Evolutionary conservation across 2,329 filamentous ascomycete genomes (phyloP).

Genomic region (Trichophyton benhamiae): DNA sequence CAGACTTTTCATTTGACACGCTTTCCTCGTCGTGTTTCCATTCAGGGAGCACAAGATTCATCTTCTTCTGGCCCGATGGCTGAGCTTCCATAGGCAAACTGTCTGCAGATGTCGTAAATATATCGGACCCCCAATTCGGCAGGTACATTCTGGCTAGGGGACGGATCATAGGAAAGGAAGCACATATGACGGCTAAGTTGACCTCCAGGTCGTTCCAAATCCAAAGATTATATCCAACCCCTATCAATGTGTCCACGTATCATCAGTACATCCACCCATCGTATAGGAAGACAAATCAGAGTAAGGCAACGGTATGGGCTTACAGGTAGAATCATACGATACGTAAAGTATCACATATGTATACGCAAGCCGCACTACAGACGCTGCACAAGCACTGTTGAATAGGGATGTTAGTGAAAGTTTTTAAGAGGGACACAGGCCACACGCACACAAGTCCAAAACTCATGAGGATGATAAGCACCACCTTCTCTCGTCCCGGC

Average conservation of each 20-base stretch:
- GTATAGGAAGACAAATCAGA: background rate
- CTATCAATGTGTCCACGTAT: background rate
- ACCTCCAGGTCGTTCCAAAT: slow-evolving; percentile 15
- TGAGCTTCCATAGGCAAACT: slow-evolving; percentile 1
- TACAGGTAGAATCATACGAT: slow-evolving; percentile 14
- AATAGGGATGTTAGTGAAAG: background rate
- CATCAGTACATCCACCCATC: background rate
- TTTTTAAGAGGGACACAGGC: background rate
- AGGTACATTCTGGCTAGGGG: slow-evolving; percentile 12
- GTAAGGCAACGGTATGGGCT: background rate
- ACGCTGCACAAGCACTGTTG: slow-evolving; percentile 12
- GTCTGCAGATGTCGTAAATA: background rate
- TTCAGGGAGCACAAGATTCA: background rate
- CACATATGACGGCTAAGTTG: slow-evolving; percentile 17
- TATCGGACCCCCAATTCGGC: slow-evolving; percentile 5
- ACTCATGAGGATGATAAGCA: slow-evolving; percentile 14
- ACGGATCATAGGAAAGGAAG: slow-evolving; percentile 15
- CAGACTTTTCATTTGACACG: background rate
- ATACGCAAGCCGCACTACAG: slow-evolving; percentile 12
- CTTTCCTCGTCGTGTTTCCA: background rate
- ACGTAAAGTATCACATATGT: slow-evolving; percentile 8
- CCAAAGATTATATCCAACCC: slow-evolving; percentile 14
- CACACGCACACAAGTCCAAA: slow-evolving; percentile 13
- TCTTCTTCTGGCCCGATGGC: background rate
- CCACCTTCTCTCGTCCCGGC: slow-evolving; percentile 10